Evolutionary conservation across 2,329 filamentous ascomycete species (phyloP).

Genomic region (Leptographium galeiforme): DNA sequence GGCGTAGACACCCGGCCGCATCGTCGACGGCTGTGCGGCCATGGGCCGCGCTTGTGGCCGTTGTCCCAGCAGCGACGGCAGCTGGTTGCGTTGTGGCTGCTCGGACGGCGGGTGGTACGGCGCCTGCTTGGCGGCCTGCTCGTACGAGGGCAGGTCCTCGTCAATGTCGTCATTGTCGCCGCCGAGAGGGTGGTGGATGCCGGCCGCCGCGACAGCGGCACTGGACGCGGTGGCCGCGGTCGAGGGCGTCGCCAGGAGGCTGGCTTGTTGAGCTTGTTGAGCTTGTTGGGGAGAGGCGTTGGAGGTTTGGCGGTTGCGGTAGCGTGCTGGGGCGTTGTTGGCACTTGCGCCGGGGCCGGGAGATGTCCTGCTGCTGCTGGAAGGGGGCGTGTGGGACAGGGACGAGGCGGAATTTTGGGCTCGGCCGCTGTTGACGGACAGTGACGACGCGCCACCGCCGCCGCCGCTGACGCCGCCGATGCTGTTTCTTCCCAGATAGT

Average conservation of each 20-base stretch:
- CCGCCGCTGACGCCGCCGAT: not conserved
- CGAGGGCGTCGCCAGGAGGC: not conserved
- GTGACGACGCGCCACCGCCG: not conserved
- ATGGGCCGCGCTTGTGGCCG: not conserved
- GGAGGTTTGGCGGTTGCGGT: conserved; percentile 1
- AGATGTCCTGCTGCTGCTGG: not conserved
- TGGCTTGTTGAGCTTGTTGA: not conserved
- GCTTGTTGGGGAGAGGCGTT: not conserved
- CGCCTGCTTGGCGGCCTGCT: conserved; percentile 38
- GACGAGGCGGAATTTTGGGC: not conserved
- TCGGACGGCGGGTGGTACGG: conserved; percentile 39
- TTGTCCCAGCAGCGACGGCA: not conserved
- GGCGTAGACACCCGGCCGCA: not conserved
- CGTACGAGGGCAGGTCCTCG: conserved; percentile 43
- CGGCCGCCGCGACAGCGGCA: too few species aligned
- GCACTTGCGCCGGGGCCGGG: not conserved
- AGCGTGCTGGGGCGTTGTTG: not conserved
- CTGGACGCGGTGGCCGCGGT: too few species aligned
- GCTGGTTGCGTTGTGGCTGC: conserved; percentile 16
- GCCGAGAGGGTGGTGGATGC: not conserved
- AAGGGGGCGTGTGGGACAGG: not conserved
- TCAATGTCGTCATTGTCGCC: conserved; percentile 21
- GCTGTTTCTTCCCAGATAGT: not conserved
- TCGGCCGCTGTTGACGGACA: not conserved
- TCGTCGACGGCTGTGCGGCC: not conserved